These are phyloP conservation scores for Penicillium maclennaniae DNA, from an alignment of 495 filamentous ascomycete genomes.

Conservation along the genomic window DNA sequence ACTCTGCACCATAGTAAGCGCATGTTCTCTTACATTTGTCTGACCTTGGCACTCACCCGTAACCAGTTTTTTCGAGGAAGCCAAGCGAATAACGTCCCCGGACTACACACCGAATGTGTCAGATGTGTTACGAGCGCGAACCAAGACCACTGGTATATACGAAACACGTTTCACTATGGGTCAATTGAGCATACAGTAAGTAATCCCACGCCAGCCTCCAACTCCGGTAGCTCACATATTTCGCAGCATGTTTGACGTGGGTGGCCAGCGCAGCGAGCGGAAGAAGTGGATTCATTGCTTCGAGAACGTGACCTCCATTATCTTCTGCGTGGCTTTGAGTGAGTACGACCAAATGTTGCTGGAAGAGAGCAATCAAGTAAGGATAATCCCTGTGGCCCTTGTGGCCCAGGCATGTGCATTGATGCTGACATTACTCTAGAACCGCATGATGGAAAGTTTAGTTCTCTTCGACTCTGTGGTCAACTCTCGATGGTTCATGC, in stretches of 20 bases:
- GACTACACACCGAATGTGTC: constrained; percentile 89
- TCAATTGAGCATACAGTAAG: constrained; percentile 97
- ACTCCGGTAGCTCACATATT: constrained; percentile 11
- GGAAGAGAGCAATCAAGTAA: constrained; percentile 94
- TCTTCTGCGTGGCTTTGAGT: constrained; percentile 97
- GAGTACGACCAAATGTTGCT: constrained; percentile 97
- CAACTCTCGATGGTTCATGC: constrained; percentile 98
- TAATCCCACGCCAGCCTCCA: neutral
- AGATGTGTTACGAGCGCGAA: constrained; percentile 90
- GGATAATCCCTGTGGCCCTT: constrained; percentile 4
- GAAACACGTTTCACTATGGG: constrained; percentile 98
- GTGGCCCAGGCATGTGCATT: neutral
- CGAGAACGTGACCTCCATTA: constrained; percentile 99
- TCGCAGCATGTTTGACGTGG: constrained; percentile 95
- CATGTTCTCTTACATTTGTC: neutral
- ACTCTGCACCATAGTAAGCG: constrained; percentile 95
- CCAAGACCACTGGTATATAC: constrained; percentile 99
- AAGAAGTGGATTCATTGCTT: constrained; percentile 99
- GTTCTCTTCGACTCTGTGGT: constrained; percentile 99
- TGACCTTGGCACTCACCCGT: constrained; percentile 3
- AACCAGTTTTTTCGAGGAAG: constrained; percentile 89
- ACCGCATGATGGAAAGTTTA: constrained; percentile 98
- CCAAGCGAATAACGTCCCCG: constrained; percentile 72
- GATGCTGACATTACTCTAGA: constrained; percentile 47
- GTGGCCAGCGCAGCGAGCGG: constrained; percentile 91